Conservation (phyloP, 768 basidiomycete species). For the Mycena amicta region DNA sequence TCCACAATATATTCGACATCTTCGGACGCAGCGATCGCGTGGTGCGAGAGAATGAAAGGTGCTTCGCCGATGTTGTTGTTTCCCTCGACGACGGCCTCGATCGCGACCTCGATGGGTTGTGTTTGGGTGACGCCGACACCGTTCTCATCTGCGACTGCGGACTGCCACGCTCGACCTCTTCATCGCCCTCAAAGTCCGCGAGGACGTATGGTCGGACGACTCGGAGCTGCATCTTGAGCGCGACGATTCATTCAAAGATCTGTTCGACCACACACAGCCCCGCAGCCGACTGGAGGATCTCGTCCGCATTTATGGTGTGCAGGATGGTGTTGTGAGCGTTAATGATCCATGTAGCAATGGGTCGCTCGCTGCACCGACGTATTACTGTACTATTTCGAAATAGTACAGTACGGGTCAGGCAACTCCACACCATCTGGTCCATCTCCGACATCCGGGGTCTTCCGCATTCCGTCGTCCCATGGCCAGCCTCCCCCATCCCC, state of each 20-base stretch:
- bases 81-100: too few species aligned
- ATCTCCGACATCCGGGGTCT: slow-evolving; percentile 20
- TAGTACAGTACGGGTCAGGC: too few species aligned
- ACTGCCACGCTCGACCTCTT: slow-evolving; percentile 75
- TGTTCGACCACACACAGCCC: slow-evolving; percentile 79
- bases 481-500: too few species aligned
- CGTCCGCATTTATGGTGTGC: slow-evolving; percentile 46
- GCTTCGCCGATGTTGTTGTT: too few species aligned
- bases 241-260: slow-evolving; percentile 75
- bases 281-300: slow-evolving; percentile 78
- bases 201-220: slow-evolving; percentile 79
- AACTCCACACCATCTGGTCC: slow-evolving; percentile 12
- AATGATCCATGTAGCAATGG: background rate
- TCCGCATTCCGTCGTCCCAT: slow-evolving; percentile 13
- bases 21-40: too few species aligned
- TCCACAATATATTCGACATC: too few species aligned
- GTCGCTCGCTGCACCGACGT: background rate
- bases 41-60: too few species aligned
- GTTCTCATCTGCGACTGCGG: too few species aligned
- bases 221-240: slow-evolving; percentile 73
- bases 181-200: slow-evolving; percentile 77
- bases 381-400: too few species aligned
- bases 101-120: too few species aligned
- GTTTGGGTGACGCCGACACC: too few species aligned
- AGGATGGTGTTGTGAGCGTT: slow-evolving; percentile 43